Conservation (phyloP, 2,329 filamentous ascomycete genomes). For the Fusarium sp. region DNA sequence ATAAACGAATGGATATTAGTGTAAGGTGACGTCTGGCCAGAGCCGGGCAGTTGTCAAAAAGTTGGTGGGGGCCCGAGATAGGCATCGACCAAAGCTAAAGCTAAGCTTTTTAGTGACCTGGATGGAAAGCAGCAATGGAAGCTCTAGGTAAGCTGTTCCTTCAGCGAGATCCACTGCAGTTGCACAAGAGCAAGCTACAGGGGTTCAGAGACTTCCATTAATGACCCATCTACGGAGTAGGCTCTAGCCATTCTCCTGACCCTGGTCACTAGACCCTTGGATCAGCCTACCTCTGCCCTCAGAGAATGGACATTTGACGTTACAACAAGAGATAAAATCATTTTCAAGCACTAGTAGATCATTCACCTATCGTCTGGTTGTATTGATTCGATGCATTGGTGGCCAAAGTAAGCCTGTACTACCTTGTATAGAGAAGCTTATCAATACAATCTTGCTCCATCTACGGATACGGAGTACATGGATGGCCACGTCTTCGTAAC, state of each 20-base stretch:
- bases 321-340: not conserved
- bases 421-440: not conserved
- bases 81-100: constrained; percentile 1
- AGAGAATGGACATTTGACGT: not conserved
- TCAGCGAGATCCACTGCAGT: constrained; percentile 9
- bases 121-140: not conserved
- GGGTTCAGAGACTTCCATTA: constrained; percentile 19
- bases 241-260: constrained; percentile 15
- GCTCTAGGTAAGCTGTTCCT: constrained; percentile 10
- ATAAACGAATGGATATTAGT: constrained; percentile 28
- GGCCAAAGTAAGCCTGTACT: not conserved
- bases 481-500: not conserved
- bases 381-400: not conserved
- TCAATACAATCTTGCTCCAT: not conserved
- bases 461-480: no score
- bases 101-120: constrained; percentile 34
- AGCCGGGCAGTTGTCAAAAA: constrained; percentile 14
- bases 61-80: constrained; percentile 31
- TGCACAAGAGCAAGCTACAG: constrained; percentile 31
- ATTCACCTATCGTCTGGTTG: not conserved
- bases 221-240: no score
- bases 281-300: constrained; percentile 7
- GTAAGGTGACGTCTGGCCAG: constrained; percentile 40
- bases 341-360: not conserved
- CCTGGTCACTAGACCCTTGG: constrained; percentile 30